phyloP scores from a whole-genome alignment of 768 basidiomycete species.

The Psilocybe azurescens region DNA sequence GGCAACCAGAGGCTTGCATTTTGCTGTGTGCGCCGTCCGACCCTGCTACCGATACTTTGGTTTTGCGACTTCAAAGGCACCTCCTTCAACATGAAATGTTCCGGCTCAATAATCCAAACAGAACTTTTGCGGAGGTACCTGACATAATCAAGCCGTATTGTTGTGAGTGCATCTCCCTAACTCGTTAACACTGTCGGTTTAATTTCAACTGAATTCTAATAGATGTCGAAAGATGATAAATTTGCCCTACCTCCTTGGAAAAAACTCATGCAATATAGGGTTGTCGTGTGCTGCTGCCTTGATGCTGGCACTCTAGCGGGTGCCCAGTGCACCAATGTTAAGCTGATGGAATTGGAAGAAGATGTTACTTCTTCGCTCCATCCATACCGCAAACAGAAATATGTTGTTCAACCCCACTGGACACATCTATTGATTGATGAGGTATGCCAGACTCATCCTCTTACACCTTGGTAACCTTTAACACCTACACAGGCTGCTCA shows the following conservation, averaged over 20 bases:
- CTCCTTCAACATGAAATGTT: slow-evolving; percentile 50
- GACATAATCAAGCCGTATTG: slow-evolving; percentile 50
- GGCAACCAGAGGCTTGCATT: slow-evolving; percentile 50
- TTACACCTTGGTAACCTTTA: neutral
- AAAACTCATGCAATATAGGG: slow-evolving; percentile 48
- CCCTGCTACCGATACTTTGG: slow-evolving; percentile 55
- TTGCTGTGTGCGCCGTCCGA: slow-evolving; percentile 58
- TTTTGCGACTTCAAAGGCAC: slow-evolving; percentile 40
- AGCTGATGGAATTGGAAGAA: slow-evolving; percentile 44
- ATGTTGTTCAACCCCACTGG: slow-evolving; percentile 50
- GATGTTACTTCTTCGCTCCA: slow-evolving; percentile 42
- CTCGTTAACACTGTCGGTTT: neutral
- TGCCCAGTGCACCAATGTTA: slow-evolving; percentile 49
- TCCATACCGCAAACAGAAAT: slow-evolving; percentile 35
- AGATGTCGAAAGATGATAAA: slow-evolving; percentile 54
- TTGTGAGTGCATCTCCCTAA: slow-evolving; percentile 35
- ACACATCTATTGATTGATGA: slow-evolving; percentile 59
- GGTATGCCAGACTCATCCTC: slow-evolving; percentile 25
- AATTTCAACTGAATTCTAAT: neutral
- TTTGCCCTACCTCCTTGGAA: slow-evolving; percentile 53
- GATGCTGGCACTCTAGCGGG: slow-evolving; percentile 50
- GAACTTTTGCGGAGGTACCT: slow-evolving; percentile 57
- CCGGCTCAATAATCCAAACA: slow-evolving; percentile 51
- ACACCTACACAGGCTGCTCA: slow-evolving; percentile 47
- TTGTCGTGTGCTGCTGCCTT: slow-evolving; percentile 51